A percentile compares a stretch with the other conserved stretches of the same genome.
Conservation (phyloP, 129 eudicot species). For the Lonicera japonica region DNA sequence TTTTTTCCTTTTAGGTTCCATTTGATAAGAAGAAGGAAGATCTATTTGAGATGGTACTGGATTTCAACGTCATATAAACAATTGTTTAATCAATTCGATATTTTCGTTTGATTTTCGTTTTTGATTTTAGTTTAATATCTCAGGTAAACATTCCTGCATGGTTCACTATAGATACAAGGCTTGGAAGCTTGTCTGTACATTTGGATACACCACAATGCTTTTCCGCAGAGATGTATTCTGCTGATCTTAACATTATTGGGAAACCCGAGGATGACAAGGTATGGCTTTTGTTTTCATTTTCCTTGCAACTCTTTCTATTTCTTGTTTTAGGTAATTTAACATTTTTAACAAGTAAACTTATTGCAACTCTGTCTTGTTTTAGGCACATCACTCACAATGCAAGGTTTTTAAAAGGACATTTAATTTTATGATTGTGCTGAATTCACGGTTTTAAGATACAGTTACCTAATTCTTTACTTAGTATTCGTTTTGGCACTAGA, state of each 20-base stretch:
- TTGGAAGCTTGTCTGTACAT: slow-evolving; percentile 90
- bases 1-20: slow-evolving; percentile 40
- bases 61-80: slow-evolving; percentile 4
- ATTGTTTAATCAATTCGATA: slow-evolving; percentile 1
- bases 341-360: no score
- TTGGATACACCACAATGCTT: slow-evolving; percentile 95
- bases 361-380: no score
- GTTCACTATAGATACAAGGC: slow-evolving; percentile 91
- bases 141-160: slow-evolving; percentile 99
- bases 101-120: slow-evolving; percentile 9
- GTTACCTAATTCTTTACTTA: no score
- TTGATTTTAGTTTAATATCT: slow-evolving; percentile 17
- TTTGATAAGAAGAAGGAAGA: slow-evolving; percentile 90
- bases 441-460: no score
- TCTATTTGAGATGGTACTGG: slow-evolving; percentile 85
- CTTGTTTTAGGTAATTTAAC: neutral
- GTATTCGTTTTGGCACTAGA: no score
- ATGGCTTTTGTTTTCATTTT: slow-evolving; percentile 3
- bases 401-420: no score
- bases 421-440: no score
- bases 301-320: neutral
- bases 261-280: slow-evolving; percentile 99
- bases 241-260: slow-evolving; percentile 69
- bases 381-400: no score
- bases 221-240: slow-evolving; percentile 96